Conservation (phyloP, 495 filamentous ascomycete species). For the Neurospora intermedia region DNA sequence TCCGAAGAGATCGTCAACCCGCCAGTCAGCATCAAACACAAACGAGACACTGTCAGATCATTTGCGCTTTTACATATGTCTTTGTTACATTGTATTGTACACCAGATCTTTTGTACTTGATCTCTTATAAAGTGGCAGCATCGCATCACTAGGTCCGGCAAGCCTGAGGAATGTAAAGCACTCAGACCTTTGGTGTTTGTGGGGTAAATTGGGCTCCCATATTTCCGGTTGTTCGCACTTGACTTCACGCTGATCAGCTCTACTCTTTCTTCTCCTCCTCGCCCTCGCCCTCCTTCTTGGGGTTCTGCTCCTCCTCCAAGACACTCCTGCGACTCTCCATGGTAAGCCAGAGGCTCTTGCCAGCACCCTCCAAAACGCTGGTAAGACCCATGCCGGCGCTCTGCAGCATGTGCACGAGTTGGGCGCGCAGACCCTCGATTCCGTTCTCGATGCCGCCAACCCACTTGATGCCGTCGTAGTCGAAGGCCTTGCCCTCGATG, state of each 20-base stretch:
- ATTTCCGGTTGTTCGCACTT: not conserved
- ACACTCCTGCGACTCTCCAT: slow-evolving; percentile 66
- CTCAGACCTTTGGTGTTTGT: not conserved
- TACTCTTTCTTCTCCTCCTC: slow-evolving; percentile 23
- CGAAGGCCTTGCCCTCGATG: slow-evolving; percentile 71
- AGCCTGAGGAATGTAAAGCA: not conserved
- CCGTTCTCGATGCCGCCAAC: slow-evolving; percentile 77
- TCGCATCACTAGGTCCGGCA: not conserved
- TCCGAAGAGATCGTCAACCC: not conserved
- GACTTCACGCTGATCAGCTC: slow-evolving; percentile 10
- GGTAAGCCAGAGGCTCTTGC: slow-evolving; percentile 72
- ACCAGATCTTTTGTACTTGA: not conserved
- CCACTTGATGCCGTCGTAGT: slow-evolving; percentile 68
- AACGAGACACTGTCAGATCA: not conserved
- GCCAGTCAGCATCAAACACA: not conserved
- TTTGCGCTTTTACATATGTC: not conserved
- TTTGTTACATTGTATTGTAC: not conserved
- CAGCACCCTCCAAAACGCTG: slow-evolving; percentile 59
- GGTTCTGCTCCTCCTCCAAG: slow-evolving; percentile 64
- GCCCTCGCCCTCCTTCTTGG: slow-evolving; percentile 20
- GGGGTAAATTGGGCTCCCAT: not conserved
- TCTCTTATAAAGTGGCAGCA: not conserved
- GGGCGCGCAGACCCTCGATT: slow-evolving; percentile 67
- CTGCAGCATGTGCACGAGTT: slow-evolving; percentile 70
- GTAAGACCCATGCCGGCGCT: slow-evolving; percentile 64